Conservation (phyloP, 164 flowering plant species). For the Euptelea pleiosperma region DNA sequence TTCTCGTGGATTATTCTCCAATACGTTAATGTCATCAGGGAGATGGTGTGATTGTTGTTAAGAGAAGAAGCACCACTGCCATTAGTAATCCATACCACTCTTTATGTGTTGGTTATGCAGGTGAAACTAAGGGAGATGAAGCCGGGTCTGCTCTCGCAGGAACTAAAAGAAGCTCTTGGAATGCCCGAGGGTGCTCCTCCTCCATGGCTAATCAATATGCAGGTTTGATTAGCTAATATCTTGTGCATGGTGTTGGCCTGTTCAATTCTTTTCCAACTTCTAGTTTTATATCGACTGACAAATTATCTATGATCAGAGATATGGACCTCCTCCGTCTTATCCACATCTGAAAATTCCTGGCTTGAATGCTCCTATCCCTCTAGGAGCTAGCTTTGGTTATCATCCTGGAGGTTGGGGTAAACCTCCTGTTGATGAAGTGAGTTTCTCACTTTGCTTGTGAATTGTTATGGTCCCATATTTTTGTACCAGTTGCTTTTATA, state of each 20-base stretch:
- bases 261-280: not conserved
- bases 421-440: conserved; percentile 98
- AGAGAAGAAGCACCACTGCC: not conserved
- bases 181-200: conserved; percentile 99
- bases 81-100: not conserved
- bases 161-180: conserved; percentile 96
- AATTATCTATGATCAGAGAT: conserved; percentile 52
- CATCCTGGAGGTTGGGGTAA: conserved; percentile 99
- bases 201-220: conserved; percentile 97
- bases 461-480: not conserved
- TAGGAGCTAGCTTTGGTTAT: conserved; percentile 97
- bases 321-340: conserved; percentile 99
- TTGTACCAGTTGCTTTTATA: not conserved
- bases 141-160: conserved; percentile 89
- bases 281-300: not conserved
- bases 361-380: conserved; percentile 96
- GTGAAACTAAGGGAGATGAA: conserved; percentile 98
- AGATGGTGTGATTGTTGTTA: not conserved
- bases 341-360: conserved; percentile 96
- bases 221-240: conserved; percentile 43
- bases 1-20: not conserved
- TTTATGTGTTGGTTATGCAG: conserved; percentile 35
- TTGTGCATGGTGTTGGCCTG: conserved; percentile 1
- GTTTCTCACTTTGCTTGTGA: conserved; percentile 10
- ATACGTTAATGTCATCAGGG: no score